These are phyloP conservation scores for Fonsecaea monophora DNA, from an alignment of 2,329 filamentous ascomycete species.

Conservation along the genomic window DNA sequence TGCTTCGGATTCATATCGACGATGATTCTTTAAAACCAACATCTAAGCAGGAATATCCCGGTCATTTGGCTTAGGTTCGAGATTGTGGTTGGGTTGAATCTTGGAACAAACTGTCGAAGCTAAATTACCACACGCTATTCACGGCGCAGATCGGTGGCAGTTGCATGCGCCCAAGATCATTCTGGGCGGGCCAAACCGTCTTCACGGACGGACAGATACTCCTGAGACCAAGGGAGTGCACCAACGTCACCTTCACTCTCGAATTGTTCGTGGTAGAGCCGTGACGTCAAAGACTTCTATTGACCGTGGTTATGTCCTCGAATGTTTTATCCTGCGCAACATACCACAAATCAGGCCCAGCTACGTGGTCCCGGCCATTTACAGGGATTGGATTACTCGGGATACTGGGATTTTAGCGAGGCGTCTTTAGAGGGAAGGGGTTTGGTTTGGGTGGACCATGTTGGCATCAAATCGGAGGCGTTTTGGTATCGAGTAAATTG, in stretches of 20 bases:
- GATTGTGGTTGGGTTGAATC: not conserved
- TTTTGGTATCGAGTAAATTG: not conserved
- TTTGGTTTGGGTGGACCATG: not conserved
- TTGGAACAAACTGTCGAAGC: not conserved
- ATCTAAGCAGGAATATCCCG: not conserved
- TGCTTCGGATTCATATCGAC: conserved; percentile 30
- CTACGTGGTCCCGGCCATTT: not conserved
- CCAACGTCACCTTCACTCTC: not conserved
- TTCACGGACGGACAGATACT: not conserved
- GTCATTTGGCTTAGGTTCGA: not conserved
- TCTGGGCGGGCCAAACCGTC: not conserved
- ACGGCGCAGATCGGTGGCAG: not conserved
- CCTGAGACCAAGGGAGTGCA: not conserved
- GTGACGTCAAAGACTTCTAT: not conserved
- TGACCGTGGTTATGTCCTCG: not conserved
- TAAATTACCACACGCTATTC: not conserved
- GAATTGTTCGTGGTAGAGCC: not conserved
- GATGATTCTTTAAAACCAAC: conserved; percentile 15
- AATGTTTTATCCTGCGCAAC: not conserved
- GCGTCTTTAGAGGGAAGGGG: conserved; percentile 11
- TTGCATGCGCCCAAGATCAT: not conserved
- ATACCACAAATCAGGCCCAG: not conserved
- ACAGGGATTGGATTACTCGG: conserved; percentile 3
- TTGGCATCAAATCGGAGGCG: not conserved
- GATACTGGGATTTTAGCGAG: conserved; percentile 25